phyloP scores from a whole-genome alignment of 2,329 filamentous ascomycete species.

The Didymosphaeria variabile region DNA sequence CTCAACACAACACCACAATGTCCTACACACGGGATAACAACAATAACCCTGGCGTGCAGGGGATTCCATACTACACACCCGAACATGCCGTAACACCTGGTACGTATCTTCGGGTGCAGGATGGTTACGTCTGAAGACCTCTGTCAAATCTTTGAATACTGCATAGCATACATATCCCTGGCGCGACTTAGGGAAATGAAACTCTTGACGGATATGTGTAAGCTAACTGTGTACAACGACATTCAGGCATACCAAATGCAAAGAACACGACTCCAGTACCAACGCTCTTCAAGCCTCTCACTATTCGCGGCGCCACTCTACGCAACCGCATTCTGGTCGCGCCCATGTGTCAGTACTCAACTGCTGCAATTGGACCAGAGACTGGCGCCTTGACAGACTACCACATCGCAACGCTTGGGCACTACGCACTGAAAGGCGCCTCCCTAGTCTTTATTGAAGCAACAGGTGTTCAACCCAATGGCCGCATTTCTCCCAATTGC shows the following conservation, averaged over 20 bases:
- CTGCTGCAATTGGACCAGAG: conserved; percentile 43
- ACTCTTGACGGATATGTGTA: neutral
- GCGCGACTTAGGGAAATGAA: neutral
- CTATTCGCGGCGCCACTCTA: conserved; percentile 46
- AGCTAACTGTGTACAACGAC: neutral
- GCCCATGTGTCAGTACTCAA: conserved; percentile 51
- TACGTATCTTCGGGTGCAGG: neutral
- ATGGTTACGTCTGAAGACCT: too few species aligned
- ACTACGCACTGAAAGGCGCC: conserved; percentile 51
- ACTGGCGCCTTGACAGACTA: conserved; percentile 50
- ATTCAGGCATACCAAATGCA: conserved; percentile 27
- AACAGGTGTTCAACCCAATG: conserved; percentile 47
- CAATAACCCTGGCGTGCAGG: conserved; percentile 37
- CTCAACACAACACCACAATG: conserved; percentile 26
- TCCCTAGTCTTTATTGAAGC: conserved; percentile 48
- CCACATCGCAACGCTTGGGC: conserved; percentile 49
- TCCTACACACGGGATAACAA: conserved; percentile 41
- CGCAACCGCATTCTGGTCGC: conserved; percentile 50
- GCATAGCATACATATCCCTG: neutral
- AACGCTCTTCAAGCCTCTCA: conserved; percentile 48
- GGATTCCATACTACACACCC: conserved; percentile 57
- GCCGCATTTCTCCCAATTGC: conserved; percentile 48
- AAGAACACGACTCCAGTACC: conserved; percentile 24
- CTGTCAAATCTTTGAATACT: too few species aligned
- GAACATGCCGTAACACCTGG: conserved; percentile 54